Conservation (phyloP, 2,329 filamentous ascomycete genomes). For the Raffaelea ambrosiae region DNA sequence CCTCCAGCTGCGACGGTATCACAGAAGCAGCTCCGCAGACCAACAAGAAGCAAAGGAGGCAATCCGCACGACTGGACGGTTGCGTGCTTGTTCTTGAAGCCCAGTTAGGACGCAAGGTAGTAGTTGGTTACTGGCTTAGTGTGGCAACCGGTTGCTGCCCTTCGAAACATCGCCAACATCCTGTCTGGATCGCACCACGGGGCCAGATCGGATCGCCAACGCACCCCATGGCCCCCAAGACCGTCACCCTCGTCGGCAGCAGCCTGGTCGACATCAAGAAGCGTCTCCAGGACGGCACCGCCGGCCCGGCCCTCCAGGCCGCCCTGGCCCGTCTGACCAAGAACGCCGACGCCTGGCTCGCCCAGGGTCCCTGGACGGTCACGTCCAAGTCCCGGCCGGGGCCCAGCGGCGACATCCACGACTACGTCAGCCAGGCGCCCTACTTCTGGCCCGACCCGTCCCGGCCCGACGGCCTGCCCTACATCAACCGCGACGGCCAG, state of each 20-base stretch:
- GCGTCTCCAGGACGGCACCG: neutral
- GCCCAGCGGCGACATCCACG: constrained; percentile 15
- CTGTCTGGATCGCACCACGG: too few species aligned
- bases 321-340: constrained; percentile 11
- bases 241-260: constrained; percentile 11
- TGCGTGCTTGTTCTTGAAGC: too few species aligned
- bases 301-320: neutral
- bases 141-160: too few species aligned
- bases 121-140: too few species aligned
- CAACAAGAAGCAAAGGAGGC: too few species aligned
- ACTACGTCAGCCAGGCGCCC: constrained; percentile 17
- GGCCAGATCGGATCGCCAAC: neutral
- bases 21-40: too few species aligned
- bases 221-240: constrained; percentile 9
- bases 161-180: too few species aligned
- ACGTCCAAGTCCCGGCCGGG: constrained; percentile 13
- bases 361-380: constrained; percentile 19
- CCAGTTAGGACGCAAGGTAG: too few species aligned
- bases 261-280: constrained; percentile 7
- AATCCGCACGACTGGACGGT: too few species aligned
- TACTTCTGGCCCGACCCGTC: constrained; percentile 17
- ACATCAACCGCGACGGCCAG: constrained; percentile 17
- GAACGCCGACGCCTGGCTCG: constrained; percentile 13
- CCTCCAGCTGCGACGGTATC: too few species aligned
- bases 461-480: constrained; percentile 15